A percentile compares a stretch with the other conserved stretches of the same genome.
These are phyloP conservation scores for Brassica incana DNA, from an alignment of 345 rosid genomes.

Conservation along the genomic window DNA sequence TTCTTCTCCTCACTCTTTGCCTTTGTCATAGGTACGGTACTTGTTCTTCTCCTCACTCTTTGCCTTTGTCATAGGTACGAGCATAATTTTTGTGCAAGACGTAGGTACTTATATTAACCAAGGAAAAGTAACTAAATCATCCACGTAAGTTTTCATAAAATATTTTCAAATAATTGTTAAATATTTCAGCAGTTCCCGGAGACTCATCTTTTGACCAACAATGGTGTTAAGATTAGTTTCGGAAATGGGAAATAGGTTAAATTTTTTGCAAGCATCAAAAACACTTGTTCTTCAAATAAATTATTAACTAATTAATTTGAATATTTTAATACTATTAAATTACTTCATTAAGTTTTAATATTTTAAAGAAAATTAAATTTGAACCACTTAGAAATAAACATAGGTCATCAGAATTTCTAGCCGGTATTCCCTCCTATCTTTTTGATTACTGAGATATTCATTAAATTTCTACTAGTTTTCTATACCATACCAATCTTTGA, in stretches of 20 bases:
- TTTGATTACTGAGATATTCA: background rate
- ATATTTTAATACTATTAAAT: background rate
- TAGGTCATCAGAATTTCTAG: background rate
- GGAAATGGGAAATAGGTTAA: background rate
- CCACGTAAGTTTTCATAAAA: background rate
- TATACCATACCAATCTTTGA: background rate
- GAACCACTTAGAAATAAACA: background rate
- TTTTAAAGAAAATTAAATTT: too few relatives aligned
- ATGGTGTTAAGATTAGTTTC: background rate
- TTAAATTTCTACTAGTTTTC: background rate
- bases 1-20: conserved; percentile 83
- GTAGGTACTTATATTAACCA: background rate
- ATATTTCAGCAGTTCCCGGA: background rate
- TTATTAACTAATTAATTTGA: too few relatives aligned
- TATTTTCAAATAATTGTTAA: background rate
- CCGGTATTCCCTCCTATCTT: background rate
- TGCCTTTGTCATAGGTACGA: conserved; percentile 77
- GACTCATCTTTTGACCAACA: background rate
- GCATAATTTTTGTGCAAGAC: background rate
- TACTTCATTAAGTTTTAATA: background rate
- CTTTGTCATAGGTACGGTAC: conserved; percentile 79
- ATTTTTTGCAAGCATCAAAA: background rate
- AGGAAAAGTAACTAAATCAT: background rate
- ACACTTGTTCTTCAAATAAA: too few relatives aligned
- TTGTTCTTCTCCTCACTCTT: conserved; percentile 81